Evolutionary conservation across 352 stramenopile genomes (phyloP).

Genomic region (Phytophthora sp.): DNA sequence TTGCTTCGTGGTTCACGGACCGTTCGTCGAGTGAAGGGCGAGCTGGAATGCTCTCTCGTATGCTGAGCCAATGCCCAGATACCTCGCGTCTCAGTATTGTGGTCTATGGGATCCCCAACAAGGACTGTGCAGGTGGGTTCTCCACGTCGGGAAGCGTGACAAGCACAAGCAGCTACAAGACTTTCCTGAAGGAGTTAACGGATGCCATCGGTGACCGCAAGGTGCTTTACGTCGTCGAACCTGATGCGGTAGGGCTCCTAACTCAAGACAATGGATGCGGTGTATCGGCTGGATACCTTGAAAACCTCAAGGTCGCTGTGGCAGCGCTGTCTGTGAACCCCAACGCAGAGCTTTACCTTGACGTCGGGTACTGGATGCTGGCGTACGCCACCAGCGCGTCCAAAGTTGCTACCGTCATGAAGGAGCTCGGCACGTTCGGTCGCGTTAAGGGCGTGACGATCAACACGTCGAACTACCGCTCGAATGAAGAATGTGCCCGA

Average conservation of each 20-base stretch:
- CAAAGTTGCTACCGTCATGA: slow-evolving; percentile 44
- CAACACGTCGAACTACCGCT: slow-evolving; percentile 81
- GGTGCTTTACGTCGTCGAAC: slow-evolving; percentile 71
- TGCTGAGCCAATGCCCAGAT: slow-evolving; percentile 42
- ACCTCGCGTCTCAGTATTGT: slow-evolving; percentile 59
- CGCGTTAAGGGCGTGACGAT: slow-evolving; percentile 70
- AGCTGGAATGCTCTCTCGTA: slow-evolving; percentile 27
- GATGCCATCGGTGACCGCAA: slow-evolving; percentile 53
- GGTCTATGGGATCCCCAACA: slow-evolving; percentile 78
- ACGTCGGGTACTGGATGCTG: slow-evolving; percentile 73
- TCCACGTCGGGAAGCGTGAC: slow-evolving; percentile 47
- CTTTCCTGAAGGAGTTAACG: slow-evolving; percentile 53
- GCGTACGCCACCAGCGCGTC: slow-evolving; percentile 19
- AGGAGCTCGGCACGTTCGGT: slow-evolving; percentile 40
- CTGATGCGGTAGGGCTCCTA: slow-evolving; percentile 62
- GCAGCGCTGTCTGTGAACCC: slow-evolving; percentile 51
- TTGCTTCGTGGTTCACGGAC: slow-evolving; percentile 75
- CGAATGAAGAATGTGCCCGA: slow-evolving; percentile 49
- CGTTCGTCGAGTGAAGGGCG: slow-evolving; percentile 41
- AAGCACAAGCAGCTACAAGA: slow-evolving; percentile 45
- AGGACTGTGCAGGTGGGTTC: slow-evolving; percentile 64
- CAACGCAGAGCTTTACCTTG: slow-evolving; percentile 74
- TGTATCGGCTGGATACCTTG: slow-evolving; percentile 51
- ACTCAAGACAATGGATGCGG: slow-evolving; percentile 41
- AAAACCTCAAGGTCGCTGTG: slow-evolving; percentile 61